phyloP scores from a whole-genome alignment of 1,139 yeast genomes.

The Kodamaea plutei region DNA sequence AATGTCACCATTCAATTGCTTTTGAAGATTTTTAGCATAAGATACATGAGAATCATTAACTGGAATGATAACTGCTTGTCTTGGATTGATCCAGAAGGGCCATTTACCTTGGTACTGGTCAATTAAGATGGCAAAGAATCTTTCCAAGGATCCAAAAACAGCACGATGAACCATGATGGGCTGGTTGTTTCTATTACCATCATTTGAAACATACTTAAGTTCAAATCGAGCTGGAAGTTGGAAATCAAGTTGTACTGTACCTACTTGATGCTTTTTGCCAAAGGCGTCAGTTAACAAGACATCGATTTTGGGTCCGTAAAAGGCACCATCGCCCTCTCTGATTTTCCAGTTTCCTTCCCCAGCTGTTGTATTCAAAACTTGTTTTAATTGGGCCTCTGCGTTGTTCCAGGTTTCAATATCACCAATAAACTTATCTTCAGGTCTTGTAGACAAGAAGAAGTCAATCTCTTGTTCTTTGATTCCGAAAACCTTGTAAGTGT shows the following conservation, averaged over 20 bases:
- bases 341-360: constrained; percentile 62
- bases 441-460: constrained; percentile 82
- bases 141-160: constrained; percentile 87
- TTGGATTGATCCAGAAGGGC: constrained; percentile 98
- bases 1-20: constrained; percentile 49
- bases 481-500: constrained; percentile 77
- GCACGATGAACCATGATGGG: constrained; percentile 97
- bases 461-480: constrained; percentile 52
- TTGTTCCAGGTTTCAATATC: constrained; percentile 75
- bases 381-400: constrained; percentile 72
- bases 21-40: constrained; percentile 51
- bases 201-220: constrained; percentile 55
- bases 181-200: constrained; percentile 46
- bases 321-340: constrained; percentile 95
- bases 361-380: constrained; percentile 56
- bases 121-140: constrained; percentile 84
- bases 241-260: constrained; percentile 93
- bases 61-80: constrained; percentile 86
- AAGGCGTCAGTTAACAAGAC: constrained; percentile 79
- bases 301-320: constrained; percentile 96
- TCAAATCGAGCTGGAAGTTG: constrained; percentile 87
- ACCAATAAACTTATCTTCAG: constrained; percentile 79
- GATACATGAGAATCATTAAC: constrained; percentile 56
- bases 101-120: constrained; percentile 93
- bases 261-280: constrained; percentile 86